Percentiles rank a stretch among this genome's conserved stretches.
Evolutionary conservation across 192 early-diverging fungal genomes (phyloP).

Genomic region (Entomortierella chlamydospora): DNA sequence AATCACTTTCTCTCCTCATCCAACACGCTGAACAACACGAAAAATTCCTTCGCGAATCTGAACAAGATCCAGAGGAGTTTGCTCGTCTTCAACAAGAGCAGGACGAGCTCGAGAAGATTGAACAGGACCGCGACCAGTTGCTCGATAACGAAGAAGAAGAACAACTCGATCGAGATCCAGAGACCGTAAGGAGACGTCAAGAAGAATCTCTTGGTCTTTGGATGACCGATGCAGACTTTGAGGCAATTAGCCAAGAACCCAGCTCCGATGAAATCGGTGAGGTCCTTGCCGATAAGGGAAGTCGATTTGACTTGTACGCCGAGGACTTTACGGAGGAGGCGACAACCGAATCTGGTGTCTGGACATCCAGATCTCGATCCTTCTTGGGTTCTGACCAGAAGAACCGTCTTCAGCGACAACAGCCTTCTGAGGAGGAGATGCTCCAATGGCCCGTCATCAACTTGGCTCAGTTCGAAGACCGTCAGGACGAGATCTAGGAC

Average conservation of each 20-base stretch:
- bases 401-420: slow-evolving; percentile 1
- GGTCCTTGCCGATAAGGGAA: neutral
- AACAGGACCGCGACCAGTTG: slow-evolving; percentile 39
- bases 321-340: slow-evolving; percentile 32
- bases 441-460: slow-evolving; percentile 43
- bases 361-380: neutral
- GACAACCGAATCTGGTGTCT: neutral
- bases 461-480: slow-evolving; percentile 20
- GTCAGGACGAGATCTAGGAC: slow-evolving; percentile 37
- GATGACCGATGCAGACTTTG: slow-evolving; percentile 45
- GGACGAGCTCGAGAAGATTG: slow-evolving; percentile 37
- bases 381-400: neutral
- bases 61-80: slow-evolving; percentile 8
- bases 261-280: neutral
- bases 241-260: slow-evolving; percentile 10
- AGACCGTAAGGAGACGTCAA: slow-evolving; percentile 25
- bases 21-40: slow-evolving; percentile 19
- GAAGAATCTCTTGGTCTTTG: slow-evolving; percentile 44
- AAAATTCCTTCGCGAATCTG: slow-evolving; percentile 11
- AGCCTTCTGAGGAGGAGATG: slow-evolving; percentile 49
- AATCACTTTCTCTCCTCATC: slow-evolving; percentile 1
- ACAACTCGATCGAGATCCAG: slow-evolving; percentile 32
- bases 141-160: slow-evolving; percentile 40
- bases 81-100: slow-evolving; percentile 30
- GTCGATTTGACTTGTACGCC: slow-evolving; percentile 32